Percentiles rank a stretch among this genome's conserved stretches.
Evolutionary conservation across 495 filamentous ascomycete genomes (phyloP).

Genomic region (Bathelium albidoporum): DNA sequence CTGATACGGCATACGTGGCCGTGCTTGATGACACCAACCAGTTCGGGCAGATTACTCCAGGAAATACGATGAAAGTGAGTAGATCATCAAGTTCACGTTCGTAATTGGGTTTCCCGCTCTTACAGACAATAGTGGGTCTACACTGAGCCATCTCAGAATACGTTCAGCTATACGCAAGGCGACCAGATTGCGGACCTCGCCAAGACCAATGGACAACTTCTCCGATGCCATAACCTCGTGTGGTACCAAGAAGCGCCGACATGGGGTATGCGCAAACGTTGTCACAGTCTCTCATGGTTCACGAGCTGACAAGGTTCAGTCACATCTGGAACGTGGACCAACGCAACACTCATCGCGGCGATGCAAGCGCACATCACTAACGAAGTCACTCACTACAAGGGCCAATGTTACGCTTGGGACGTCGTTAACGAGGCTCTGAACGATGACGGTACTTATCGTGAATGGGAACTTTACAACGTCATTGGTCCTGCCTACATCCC

Average conservation of each 20-base stretch:
- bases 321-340: conserved; percentile 13
- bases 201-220: conserved; percentile 13
- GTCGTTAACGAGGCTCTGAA: conserved; percentile 29
- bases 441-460: conserved; percentile 16
- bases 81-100: background rate
- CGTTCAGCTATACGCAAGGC: conserved; percentile 22
- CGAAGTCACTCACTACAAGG: conserved; percentile 17
- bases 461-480: conserved; percentile 18
- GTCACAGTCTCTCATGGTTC: conserved; percentile 22
- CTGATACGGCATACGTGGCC: conserved; percentile 14
- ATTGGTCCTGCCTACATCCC: conserved; percentile 23
- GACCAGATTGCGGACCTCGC: conserved; percentile 17
- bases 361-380: conserved; percentile 26
- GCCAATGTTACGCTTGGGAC: conserved; percentile 26
- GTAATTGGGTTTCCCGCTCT: background rate
- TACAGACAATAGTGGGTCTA: conserved; percentile 28
- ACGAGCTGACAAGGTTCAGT: conserved; percentile 21
- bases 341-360: conserved; percentile 14
- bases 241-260: conserved; percentile 1
- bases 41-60: conserved; percentile 43
- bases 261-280: background rate
- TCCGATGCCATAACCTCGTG: conserved; percentile 20
- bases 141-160: conserved; percentile 31
- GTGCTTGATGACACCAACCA: conserved; percentile 35
- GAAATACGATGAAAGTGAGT: conserved; percentile 36